Conservation (phyloP, 2,329 filamentous ascomycete species). For the Cryphonectria parasitica region DNA sequence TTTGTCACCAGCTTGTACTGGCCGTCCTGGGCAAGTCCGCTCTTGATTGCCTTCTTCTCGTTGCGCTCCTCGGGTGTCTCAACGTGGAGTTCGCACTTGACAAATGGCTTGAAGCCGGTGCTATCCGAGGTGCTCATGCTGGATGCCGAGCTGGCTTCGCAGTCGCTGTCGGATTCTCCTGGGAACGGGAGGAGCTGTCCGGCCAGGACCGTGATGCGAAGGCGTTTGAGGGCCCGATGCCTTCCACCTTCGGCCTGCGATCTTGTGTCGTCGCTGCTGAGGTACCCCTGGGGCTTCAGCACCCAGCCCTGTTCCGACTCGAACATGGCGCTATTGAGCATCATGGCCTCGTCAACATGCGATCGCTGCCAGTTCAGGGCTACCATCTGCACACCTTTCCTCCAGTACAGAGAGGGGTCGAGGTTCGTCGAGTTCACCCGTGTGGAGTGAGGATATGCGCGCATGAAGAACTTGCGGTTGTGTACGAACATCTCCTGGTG, state of each 20-base stretch:
- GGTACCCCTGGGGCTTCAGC: slow-evolving; percentile 79
- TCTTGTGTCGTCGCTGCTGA: slow-evolving; percentile 47
- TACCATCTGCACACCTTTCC: slow-evolving; percentile 94
- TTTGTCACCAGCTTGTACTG: slow-evolving; percentile 64
- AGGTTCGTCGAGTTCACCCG: slow-evolving; percentile 91
- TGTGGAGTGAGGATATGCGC: slow-evolving; percentile 82
- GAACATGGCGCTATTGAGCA: slow-evolving; percentile 98
- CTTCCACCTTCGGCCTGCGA: slow-evolving; percentile 51
- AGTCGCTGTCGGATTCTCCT: slow-evolving; percentile 45
- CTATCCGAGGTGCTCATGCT: slow-evolving; percentile 47
- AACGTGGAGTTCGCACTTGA: slow-evolving; percentile 81
- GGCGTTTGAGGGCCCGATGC: slow-evolving; percentile 59
- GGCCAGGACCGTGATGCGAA: slow-evolving; percentile 74
- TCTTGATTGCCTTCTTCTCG: slow-evolving; percentile 40
- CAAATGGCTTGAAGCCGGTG: slow-evolving; percentile 68
- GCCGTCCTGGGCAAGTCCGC: slow-evolving; percentile 56
- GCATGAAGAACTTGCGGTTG: slow-evolving; percentile 86
- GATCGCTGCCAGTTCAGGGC: slow-evolving; percentile 93
- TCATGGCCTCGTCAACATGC: slow-evolving; percentile 83
- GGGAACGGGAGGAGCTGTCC: slow-evolving; percentile 71
- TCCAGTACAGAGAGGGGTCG: slow-evolving; percentile 89
- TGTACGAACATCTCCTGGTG: slow-evolving; percentile 80
- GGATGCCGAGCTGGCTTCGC: slow-evolving; percentile 39
- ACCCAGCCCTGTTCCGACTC: slow-evolving; percentile 83
- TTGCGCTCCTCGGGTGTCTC: slow-evolving; percentile 58